Evolutionary conservation across 192 early-diverging fungal genomes (phyloP).

Genomic region (Coemansia sp.): DNA sequence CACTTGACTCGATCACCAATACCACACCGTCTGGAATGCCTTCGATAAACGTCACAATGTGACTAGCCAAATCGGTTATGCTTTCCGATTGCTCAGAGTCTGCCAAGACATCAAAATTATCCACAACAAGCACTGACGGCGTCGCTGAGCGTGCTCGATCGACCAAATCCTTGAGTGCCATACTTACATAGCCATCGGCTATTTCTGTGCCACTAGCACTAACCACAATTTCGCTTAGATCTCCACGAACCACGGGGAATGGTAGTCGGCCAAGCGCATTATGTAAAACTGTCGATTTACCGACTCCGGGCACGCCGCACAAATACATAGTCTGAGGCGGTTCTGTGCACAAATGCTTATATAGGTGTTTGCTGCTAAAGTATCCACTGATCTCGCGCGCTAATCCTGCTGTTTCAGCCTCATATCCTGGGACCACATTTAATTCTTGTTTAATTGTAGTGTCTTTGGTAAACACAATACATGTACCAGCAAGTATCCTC

Average conservation of each 20-base stretch:
- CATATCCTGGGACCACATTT: constrained; percentile 23
- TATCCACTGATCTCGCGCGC: constrained; percentile 25
- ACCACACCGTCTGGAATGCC: constrained; percentile 24
- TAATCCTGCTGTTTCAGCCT: constrained; percentile 10
- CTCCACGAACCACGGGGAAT: constrained; percentile 19
- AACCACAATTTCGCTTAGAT: constrained; percentile 27
- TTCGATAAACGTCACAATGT: constrained; percentile 26
- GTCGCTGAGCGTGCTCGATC: constrained; percentile 17
- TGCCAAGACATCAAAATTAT: constrained; percentile 22
- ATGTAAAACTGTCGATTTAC: constrained; percentile 30
- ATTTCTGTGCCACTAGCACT: constrained; percentile 33
- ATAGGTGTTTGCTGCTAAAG: constrained; percentile 19
- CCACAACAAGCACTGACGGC: constrained; percentile 32
- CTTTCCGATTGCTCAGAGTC: constrained; percentile 26
- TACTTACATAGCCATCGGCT: constrained; percentile 25
- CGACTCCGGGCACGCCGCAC: constrained; percentile 28
- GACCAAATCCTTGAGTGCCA: constrained; percentile 25
- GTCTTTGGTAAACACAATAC: background rate
- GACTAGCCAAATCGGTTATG: constrained; percentile 6
- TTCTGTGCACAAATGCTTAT: constrained; percentile 14
- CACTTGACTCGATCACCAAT: constrained; percentile 34
- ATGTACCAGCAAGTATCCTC: constrained; percentile 5
- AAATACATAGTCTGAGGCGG: constrained; percentile 26
- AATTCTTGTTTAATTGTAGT: too few species aligned
- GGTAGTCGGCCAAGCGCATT: constrained; percentile 14